phyloP scores from a whole-genome alignment of 2,329 filamentous ascomycete species.

The Colletotrichum sublineola region DNA sequence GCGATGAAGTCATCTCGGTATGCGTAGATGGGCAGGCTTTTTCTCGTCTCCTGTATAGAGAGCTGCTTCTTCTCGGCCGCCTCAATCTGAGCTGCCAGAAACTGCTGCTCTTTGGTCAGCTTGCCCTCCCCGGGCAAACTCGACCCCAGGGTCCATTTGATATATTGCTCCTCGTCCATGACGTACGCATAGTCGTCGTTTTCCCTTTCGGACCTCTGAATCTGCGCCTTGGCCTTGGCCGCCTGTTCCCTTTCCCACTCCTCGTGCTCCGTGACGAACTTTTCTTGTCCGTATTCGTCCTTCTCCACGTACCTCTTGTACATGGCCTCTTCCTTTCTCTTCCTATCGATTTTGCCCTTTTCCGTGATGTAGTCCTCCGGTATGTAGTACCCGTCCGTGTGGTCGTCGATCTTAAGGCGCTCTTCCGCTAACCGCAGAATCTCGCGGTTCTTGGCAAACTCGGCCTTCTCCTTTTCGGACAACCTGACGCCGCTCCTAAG shows the following conservation, averaged over 20 bases:
- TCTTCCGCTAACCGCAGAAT: constrained; percentile 86
- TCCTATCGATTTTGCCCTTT: constrained; percentile 88
- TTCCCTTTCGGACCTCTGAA: constrained; percentile 78
- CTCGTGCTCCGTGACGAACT: constrained; percentile 92
- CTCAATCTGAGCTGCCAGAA: constrained; percentile 84
- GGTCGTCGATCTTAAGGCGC: constrained; percentile 87
- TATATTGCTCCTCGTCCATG: constrained; percentile 89
- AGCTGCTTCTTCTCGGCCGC: constrained; percentile 90
- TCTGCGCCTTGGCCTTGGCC: constrained; percentile 88
- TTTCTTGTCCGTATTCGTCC: constrained; percentile 89
- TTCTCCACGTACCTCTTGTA: constrained; percentile 92
- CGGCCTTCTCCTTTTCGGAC: constrained; percentile 83
- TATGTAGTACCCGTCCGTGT: constrained; percentile 91
- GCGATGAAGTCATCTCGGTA: constrained; percentile 88
- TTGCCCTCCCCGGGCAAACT: constrained; percentile 79
- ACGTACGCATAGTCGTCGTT: constrained; percentile 93
- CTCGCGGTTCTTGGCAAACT: constrained; percentile 91
- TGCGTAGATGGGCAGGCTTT: constrained; percentile 89
- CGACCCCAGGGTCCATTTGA: constrained; percentile 85
- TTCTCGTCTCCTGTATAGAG: constrained; percentile 91
- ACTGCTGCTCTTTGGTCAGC: constrained; percentile 82
- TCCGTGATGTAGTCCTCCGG: constrained; percentile 96
- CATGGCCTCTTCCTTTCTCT: constrained; percentile 88
- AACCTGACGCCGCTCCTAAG: constrained; percentile 80
- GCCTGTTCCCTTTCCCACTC: constrained; percentile 96